These are phyloP conservation scores for Paraconiothyrium sp. DNA, from an alignment of 2,329 filamentous ascomycete species.

Conservation along the genomic window DNA sequence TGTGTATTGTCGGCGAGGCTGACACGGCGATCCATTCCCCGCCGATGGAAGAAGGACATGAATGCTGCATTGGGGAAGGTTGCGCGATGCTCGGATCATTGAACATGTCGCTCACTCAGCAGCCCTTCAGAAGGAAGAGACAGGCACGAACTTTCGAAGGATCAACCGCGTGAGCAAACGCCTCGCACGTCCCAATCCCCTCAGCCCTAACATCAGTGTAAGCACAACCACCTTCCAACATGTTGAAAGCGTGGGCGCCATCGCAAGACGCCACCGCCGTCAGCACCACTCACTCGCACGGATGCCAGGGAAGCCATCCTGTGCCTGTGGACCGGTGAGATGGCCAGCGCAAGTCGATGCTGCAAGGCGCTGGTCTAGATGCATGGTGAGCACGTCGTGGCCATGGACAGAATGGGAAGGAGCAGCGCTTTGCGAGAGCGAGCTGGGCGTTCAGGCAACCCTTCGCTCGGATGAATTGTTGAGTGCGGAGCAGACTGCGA, in stretches of 20 bases:
- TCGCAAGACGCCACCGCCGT: neutral
- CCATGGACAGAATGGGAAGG: constrained; percentile 7
- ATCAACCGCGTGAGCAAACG: neutral
- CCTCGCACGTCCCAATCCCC: neutral
- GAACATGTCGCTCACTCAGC: neutral
- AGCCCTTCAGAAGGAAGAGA: neutral
- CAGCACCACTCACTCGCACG: neutral
- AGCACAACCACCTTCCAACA: neutral
- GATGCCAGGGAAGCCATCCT: neutral
- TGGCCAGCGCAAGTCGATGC: neutral
- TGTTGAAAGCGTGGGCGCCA: too few species aligned
- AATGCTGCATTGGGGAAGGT: too few species aligned
- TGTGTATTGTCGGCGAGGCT: too few species aligned
- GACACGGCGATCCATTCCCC: too few species aligned
- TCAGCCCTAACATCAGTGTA: neutral
- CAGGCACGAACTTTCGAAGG: too few species aligned
- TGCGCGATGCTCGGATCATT: too few species aligned
- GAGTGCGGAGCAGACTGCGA: neutral
- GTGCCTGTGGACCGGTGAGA: neutral
- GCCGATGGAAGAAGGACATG: too few species aligned
- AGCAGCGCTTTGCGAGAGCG: neutral
- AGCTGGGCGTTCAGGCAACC: constrained; percentile 11
- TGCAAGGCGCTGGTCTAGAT: constrained; percentile 7
- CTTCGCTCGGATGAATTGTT: neutral
- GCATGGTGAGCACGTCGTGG: neutral